Evolutionary conservation across 352 stramenopile species (phyloP).

Genomic region (Phytophthora cryptogea): DNA sequence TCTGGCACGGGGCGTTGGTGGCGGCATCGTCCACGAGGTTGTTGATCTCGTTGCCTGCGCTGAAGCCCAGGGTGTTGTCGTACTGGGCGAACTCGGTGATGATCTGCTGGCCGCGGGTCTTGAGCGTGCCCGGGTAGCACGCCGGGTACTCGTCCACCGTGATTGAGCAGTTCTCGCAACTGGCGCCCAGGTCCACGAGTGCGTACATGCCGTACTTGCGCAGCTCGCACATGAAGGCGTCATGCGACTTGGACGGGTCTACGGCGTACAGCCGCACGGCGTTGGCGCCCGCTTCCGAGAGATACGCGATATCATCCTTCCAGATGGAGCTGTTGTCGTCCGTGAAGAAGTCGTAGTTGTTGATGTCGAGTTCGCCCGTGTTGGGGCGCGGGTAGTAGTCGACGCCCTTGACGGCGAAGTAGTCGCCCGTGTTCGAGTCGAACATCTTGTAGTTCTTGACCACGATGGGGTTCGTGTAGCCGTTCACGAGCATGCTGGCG

Average conservation of each 20-base stretch:
- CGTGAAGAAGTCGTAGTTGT: constrained; percentile 88
- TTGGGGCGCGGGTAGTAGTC: constrained; percentile 91
- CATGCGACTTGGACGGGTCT: constrained; percentile 82
- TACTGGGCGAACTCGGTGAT: constrained; percentile 86
- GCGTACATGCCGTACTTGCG: constrained; percentile 77
- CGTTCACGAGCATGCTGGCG: constrained; percentile 4
- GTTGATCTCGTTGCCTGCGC: constrained; percentile 87
- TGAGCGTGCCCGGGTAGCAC: constrained; percentile 65
- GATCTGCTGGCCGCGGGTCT: constrained; percentile 74
- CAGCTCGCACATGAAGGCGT: constrained; percentile 88
- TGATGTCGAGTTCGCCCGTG: constrained; percentile 56
- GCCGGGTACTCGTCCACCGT: constrained; percentile 49
- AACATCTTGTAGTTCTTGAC: constrained; percentile 81
- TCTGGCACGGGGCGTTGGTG: constrained; percentile 84
- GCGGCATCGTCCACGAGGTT: constrained; percentile 44
- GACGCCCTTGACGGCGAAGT: constrained; percentile 76
- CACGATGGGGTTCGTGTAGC: constrained; percentile 60
- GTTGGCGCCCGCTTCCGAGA: constrained; percentile 73
- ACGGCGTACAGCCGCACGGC: constrained; percentile 84
- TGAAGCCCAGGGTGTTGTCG: constrained; percentile 83
- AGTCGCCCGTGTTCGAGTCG: constrained; percentile 67
- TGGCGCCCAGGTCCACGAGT: constrained; percentile 64
- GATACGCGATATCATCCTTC: constrained; percentile 63
- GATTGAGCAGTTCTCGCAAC: constrained; percentile 66
- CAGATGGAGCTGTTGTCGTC: constrained; percentile 77